These are phyloP conservation scores for Talaromyces sp. DNA, from an alignment of 2,329 filamentous ascomycete genomes.

Conservation along the genomic window DNA sequence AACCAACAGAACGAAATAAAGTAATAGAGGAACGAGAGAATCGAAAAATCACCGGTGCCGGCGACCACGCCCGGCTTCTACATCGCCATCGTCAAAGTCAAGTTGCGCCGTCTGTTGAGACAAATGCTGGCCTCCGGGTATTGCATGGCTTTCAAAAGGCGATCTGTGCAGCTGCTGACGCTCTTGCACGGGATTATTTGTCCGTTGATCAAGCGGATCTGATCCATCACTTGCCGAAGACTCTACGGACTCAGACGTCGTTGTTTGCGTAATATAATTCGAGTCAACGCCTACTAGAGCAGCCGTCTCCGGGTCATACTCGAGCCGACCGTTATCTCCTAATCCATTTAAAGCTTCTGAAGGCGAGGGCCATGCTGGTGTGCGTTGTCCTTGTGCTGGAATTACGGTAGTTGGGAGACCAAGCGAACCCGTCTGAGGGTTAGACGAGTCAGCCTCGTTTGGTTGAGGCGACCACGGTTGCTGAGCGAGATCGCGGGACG, in stretches of 20 bases:
- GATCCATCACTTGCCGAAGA: conserved; percentile 5
- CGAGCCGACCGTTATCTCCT: conserved; percentile 28
- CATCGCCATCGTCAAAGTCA: conserved; percentile 8
- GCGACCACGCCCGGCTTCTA: conserved; percentile 11
- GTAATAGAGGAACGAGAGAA: neutral
- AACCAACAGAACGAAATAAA: neutral
- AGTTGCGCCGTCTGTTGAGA: neutral
- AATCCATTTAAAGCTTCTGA: conserved; percentile 22
- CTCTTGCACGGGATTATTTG: neutral
- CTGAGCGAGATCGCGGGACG: conserved; percentile 54
- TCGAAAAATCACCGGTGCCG: neutral
- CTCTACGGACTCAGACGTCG: neutral
- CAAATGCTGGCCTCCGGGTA: neutral
- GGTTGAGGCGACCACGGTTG: conserved; percentile 53
- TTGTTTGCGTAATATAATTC: conserved; percentile 17
- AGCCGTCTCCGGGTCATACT: conserved; percentile 39
- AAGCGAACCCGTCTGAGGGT: neutral
- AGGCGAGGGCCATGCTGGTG: conserved; percentile 52
- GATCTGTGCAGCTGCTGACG: neutral
- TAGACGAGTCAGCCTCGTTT: neutral
- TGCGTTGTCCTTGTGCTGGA: conserved; percentile 54
- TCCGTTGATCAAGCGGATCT: neutral
- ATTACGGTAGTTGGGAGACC: conserved; percentile 55
- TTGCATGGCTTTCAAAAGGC: neutral
- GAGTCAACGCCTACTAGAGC: conserved; percentile 32